A percentile compares a stretch with the other conserved stretches of the same genome.
Evolutionary conservation across 202 grass and related monocot species (phyloP).

Genomic region (Zoysia matrella): DNA sequence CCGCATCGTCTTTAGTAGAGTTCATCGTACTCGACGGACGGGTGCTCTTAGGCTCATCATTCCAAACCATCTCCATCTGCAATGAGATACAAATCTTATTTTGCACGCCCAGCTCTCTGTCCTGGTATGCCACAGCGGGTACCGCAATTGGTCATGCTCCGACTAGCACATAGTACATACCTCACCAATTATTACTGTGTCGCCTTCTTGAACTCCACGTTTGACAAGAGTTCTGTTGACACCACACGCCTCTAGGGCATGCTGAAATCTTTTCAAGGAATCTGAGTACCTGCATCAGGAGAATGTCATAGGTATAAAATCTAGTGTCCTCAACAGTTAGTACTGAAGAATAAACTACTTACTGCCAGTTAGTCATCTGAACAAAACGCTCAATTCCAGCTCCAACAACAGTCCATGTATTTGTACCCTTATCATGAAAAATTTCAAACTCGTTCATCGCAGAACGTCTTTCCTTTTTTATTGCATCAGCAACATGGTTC

Average conservation of each 20-base stretch:
- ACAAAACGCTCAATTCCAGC: slow-evolving; percentile 93
- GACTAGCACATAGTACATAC: slow-evolving; percentile 41
- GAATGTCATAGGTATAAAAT: slow-evolving; percentile 11
- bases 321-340: not conserved
- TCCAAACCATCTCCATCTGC: slow-evolving; percentile 98
- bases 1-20: slow-evolving; percentile 48
- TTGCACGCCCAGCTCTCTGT: not conserved
- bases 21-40: slow-evolving; percentile 47
- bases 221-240: slow-evolving; percentile 81
- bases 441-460: slow-evolving; percentile 96
- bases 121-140: not conserved
- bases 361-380: slow-evolving; percentile 99
- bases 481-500: slow-evolving; percentile 89
- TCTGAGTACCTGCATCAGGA: slow-evolving; percentile 76
- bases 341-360: slow-evolving; percentile 42
- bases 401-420: slow-evolving; percentile 80
- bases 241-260: slow-evolving; percentile 87
- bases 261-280: slow-evolving; percentile 83
- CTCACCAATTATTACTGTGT: slow-evolving; percentile 81
- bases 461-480: slow-evolving; percentile 76
- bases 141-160: not conserved
- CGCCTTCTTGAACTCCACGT: slow-evolving; percentile 87
- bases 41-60: slow-evolving; percentile 55
- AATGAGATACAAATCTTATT: slow-evolving; percentile 8
- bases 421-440: slow-evolving; percentile 69